A percentile compares a stretch with the other conserved stretches of the same genome.
Conservation (phyloP, 2,329 filamentous ascomycete genomes). For the Paramyrothecium sp. region DNA sequence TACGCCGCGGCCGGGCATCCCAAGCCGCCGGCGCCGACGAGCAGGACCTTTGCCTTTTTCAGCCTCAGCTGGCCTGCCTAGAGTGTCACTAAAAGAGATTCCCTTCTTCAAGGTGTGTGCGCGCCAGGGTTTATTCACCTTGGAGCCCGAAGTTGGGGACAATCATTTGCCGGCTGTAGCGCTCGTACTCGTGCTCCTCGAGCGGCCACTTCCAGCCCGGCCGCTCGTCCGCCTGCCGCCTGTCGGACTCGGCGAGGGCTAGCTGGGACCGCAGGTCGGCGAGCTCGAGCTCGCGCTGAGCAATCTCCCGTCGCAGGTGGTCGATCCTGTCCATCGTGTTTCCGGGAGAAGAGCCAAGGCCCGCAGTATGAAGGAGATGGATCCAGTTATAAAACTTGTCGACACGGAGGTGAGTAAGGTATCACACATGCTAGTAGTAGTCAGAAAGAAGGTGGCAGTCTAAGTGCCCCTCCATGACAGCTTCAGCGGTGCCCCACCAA, state of each 20-base stretch:
- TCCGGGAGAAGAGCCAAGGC: not conserved
- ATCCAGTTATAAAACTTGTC: not conserved
- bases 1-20: conserved; percentile 94
- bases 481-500: conserved; percentile 14
- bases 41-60: conserved; percentile 67
- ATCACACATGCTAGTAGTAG: too few species aligned
- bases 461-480: too few species aligned
- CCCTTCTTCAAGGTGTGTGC: not conserved
- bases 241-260: conserved; percentile 32
- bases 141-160: conserved; percentile 76
- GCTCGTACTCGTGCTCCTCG: conserved; percentile 69
- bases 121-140: conserved; percentile 45
- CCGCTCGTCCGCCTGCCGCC: conserved; percentile 7
- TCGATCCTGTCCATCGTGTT: conserved; percentile 37
- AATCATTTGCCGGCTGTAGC: conserved; percentile 90
- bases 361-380: not conserved
- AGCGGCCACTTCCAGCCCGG: conserved; percentile 64
- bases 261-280: conserved; percentile 43
- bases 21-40: conserved; percentile 85
- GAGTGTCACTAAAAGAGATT: not conserved
- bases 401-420: too few species aligned
- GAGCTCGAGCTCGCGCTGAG: conserved; percentile 46
- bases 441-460: too few species aligned
- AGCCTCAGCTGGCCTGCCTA: conserved; percentile 71
- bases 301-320: conserved; percentile 45